Base-by-base conservation (phyloP, 2,329 filamentous ascomycete species). In the Exophiala oligosperma region DNA sequence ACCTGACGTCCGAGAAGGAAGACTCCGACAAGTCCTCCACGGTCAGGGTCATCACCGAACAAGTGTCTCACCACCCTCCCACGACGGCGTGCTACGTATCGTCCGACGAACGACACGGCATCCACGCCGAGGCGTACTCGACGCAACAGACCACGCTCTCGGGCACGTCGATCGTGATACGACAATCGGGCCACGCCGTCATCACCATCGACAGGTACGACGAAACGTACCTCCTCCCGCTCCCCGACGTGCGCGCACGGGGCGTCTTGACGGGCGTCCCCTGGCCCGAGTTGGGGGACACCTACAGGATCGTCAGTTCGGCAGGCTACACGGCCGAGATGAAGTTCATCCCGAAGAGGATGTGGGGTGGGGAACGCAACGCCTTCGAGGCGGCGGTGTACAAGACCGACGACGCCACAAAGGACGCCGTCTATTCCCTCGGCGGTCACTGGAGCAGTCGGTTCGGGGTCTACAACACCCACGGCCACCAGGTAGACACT, bases 391-490 rank as follows among this genome's bases (percentile, higher is more conserved):
- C 56, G 23, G 60, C 49, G 14, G 59, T 64, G 29, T 64, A 64
- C 49, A 53, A 52, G 3, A 62, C 62, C 5, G 52, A 17, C 8
- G 60, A 63, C 35, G 11, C 26, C 4, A n/a, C 54, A 3, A 57
- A 47, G 32, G 53, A 54, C 14, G 24, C 53, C 40, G 48, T 64
- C 48, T 64, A 57, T 26, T 56, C 60, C 6, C 21, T 59, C 4
- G 52, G 57, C 2, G 65, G 65, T 14, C 58, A 61, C 37, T 67
- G 65, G 65, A 66, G 60, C 35, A 91, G 91, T 69, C 78, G 79
- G 1, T 95, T 96, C 71, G 84, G 84, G 50, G 87, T 97, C 69
- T 89, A 89, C 75, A 81, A 91, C 63, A 35, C 57, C 17, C 28
- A 32, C 21, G 59, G 57, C 65, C 64, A 72, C 17, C 73, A 75